Evolutionary conservation across 768 basidiomycete genomes (phyloP).

Genomic region (Trametes cinnabarina): DNA sequence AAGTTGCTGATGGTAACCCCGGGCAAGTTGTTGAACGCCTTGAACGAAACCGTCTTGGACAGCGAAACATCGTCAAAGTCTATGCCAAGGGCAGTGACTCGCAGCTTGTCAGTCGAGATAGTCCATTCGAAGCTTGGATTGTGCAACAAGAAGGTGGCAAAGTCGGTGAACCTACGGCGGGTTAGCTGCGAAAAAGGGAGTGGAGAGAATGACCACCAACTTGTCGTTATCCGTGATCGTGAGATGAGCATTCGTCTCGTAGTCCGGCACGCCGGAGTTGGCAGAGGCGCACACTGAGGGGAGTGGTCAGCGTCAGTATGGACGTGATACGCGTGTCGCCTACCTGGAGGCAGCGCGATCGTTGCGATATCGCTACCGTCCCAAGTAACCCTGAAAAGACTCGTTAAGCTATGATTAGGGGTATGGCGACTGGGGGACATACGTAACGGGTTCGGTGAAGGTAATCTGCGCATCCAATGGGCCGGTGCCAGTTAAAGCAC

Average conservation of each 20-base stretch:
- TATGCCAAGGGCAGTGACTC: conserved; percentile 63
- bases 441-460: conserved; percentile 63
- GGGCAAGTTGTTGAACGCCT: conserved; percentile 68
- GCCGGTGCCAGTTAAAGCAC: conserved; percentile 60
- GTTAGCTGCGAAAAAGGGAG: neutral
- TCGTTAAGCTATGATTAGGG: neutral
- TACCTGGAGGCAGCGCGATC: conserved; percentile 60
- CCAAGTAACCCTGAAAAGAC: conserved; percentile 53
- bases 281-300: conserved; percentile 62
- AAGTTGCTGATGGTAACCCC: conserved; percentile 73
- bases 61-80: conserved; percentile 65
- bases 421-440: conserved; percentile 24
- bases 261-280: conserved; percentile 64
- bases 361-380: conserved; percentile 60
- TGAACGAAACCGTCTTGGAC: conserved; percentile 58
- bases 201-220: conserved; percentile 34
- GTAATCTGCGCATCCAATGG: conserved; percentile 69
- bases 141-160: conserved; percentile 64
- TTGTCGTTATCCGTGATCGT: conserved; percentile 51
- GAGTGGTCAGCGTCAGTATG: too few relatives aligned
- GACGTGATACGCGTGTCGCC: too few relatives aligned
- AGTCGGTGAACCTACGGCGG: conserved; percentile 53
- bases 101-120: conserved; percentile 62
- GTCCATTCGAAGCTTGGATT: conserved; percentile 67
- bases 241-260: conserved; percentile 48